These are phyloP conservation scores for Bolboschoenoplectus hybrid DNA, from an alignment of 202 grass and related monocot genomes.

Conservation along the genomic window DNA sequence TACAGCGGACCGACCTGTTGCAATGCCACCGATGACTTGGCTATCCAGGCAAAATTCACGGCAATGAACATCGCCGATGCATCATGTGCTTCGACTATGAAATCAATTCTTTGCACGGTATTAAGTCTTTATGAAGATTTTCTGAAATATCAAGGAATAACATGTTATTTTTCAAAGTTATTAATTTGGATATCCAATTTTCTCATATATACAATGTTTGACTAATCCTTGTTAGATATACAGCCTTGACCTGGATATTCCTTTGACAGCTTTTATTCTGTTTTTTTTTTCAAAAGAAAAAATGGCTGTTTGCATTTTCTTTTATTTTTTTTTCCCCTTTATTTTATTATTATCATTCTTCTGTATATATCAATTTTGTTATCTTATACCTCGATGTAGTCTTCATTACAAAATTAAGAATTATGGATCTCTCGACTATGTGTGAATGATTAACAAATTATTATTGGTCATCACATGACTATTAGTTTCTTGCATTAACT, in stretches of 20 bases:
- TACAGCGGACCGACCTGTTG: constrained; percentile 81
- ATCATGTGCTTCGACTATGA: constrained; percentile 65
- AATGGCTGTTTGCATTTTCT: neutral
- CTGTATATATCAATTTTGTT: neutral
- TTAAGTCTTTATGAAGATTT: neutral
- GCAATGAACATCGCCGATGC: constrained; percentile 77
- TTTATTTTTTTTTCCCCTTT: neutral
- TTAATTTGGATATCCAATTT: constrained; percentile 36
- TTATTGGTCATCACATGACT: too few relatives aligned
- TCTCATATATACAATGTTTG: neutral
- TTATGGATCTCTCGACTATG: neutral
- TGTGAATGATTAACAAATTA: neutral
- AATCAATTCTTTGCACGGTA: constrained; percentile 79
- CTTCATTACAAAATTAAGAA: too few relatives aligned
- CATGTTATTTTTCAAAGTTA: neutral
- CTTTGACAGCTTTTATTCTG: neutral
- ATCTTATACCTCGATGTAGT: too few relatives aligned
- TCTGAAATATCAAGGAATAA: constrained; percentile 29
- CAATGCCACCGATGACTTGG: constrained; percentile 67
- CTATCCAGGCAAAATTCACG: constrained; percentile 52
- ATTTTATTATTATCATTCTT: neutral
- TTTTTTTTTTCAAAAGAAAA: neutral
- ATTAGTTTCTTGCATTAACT: too few relatives aligned
- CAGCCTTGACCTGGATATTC: neutral
- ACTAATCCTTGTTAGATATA: neutral